Evolutionary conservation across 495 filamentous ascomycete genomes (phyloP), one percentile per base, ranked within the genome.

Genomic region (Aspergillus hancockii): DNA sequence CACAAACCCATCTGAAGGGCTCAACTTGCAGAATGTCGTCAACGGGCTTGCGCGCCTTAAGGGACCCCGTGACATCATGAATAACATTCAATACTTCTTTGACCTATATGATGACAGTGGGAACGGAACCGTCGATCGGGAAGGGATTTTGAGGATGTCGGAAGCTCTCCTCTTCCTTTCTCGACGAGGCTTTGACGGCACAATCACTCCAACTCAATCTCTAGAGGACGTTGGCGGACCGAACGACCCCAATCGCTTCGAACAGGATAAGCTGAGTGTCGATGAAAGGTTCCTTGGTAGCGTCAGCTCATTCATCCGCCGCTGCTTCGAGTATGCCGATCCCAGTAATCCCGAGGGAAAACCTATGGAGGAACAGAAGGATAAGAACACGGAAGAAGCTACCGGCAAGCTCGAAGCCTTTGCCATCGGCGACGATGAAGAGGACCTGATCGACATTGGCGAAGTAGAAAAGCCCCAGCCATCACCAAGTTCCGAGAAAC

Each of bases 261-360:
- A 77, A 1, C 60, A 69, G 21, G 71, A 69, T 38, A 72, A 69
- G 40, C 69, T 81, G 28, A 85, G 74, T 47, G 73, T 75, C 7
- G 88, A 92, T 61, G 94, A 97, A 66, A 82, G 86, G 49, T 96
- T 98, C 66, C 78, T 98, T 16, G 87, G 87, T 40, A 96, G 93
- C 63, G 90, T 98, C 56, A 95, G 91, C 64, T 91, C 91, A 3
- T 98, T 98, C 72, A 98, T 98, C 54, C 81, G 92, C 53, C 84
- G 94, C 40, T 98, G 94, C 72, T 98, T 98, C 60, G 95, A 98
- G 75, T 98, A 98, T 68, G 94, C 94, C 18, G 94, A 98, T 70
- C 95, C 94, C 9, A 93, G 95, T 67, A 88, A 90, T 58, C 83
- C 86, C 0, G 81, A 79, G 32, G 82, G 30, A 23, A 41, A 46